Base-by-base conservation (phyloP, 192 early-diverging fungal species). In the Coemansia biformis region DNA sequence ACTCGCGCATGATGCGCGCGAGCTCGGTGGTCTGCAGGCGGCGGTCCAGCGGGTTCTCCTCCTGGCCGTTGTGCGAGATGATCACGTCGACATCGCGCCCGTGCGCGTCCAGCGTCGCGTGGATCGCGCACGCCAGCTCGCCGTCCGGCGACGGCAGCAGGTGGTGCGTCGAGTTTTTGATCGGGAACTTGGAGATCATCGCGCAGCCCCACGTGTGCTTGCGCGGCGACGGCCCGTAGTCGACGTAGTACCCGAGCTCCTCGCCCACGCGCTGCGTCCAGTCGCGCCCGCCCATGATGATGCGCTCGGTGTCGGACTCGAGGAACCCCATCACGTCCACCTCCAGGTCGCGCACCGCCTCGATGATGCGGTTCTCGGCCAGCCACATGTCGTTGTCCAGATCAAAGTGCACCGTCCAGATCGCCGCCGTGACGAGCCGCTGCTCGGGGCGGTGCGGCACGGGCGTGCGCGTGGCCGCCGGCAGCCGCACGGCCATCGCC, bases 171-270 rank as follows among this genome's bases (percentile, higher is more conserved):
- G 86, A 87, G 22, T 69, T 71, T 50, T 78, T 58, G 48, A 90
- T 90, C n/a, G 83, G 87, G 75, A 87, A 90, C 60, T 87, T 87
- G 28, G 87, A 90, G 41, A 90, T 80, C 80, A 90, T 82, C 3
- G 82, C 69, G 52, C 87, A 90, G 8, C 87, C 87, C 87, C 87
- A 90, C 19, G 87, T 90, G 71, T 90, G 87, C 71, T 90, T 87
- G 54, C 81, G 83, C 8, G 86, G 83, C n/a, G 85, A 82, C 38
- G 87, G 87, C 13, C 87, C 87, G 63, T 86, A 90, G 68, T 90
- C 87, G 16, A 83, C 68, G 58, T 90, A 87, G 63, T 82, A 83
- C 41, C 79, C 76, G 5, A 90, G 76, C 48, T 86, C 82, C 54
- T 90, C 87, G 31, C 78, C 78, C 51, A 90, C 70, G 48, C 77